Percentiles rank a stretch among this genome's conserved stretches.
Evolutionary conservation across 2,329 filamentous ascomycete species (phyloP).

Genomic region (Fusarium torulosum): DNA sequence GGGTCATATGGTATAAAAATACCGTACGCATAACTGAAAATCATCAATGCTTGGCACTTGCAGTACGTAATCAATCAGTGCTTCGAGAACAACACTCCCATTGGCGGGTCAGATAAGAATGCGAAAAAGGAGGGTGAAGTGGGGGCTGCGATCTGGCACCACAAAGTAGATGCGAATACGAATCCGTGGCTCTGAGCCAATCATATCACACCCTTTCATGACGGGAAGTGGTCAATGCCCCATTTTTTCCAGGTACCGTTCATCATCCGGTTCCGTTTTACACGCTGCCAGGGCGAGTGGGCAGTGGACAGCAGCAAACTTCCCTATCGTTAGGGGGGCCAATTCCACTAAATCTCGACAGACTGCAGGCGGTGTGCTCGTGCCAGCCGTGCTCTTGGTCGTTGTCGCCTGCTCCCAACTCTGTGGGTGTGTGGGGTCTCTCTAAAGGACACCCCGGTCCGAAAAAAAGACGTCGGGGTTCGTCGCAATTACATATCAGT

Average conservation of each 20-base stretch:
- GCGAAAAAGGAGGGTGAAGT: constrained; percentile 38
- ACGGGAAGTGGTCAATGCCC: neutral
- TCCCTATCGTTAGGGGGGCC: neutral
- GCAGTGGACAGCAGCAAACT: constrained; percentile 7
- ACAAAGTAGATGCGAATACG: constrained; percentile 42
- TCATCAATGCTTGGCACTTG: neutral
- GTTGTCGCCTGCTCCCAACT: constrained; percentile 21
- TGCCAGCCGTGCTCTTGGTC: neutral
- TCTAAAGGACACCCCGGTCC: constrained; percentile 35
- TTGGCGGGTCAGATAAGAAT: constrained; percentile 39
- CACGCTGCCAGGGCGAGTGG: constrained; percentile 2
- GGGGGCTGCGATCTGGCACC: constrained; percentile 36
- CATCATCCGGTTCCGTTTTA: constrained; percentile 24
- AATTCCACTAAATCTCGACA: constrained; percentile 28
- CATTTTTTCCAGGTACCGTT: constrained; percentile 36
- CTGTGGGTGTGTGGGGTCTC: constrained; percentile 30
- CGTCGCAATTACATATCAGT: constrained; percentile 51
- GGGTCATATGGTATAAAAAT: neutral
- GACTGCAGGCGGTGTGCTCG: constrained; percentile 35
- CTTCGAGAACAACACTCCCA: constrained; percentile 2
- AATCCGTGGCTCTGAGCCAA: constrained; percentile 31
- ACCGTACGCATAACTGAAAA: neutral
- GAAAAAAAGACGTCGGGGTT: constrained; percentile 45
- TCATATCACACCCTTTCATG: constrained; percentile 22
- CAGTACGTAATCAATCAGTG: constrained; percentile 27